phyloP scores from a whole-genome alignment of 2,329 filamentous ascomycete species.

The Pyricularia sp. region DNA sequence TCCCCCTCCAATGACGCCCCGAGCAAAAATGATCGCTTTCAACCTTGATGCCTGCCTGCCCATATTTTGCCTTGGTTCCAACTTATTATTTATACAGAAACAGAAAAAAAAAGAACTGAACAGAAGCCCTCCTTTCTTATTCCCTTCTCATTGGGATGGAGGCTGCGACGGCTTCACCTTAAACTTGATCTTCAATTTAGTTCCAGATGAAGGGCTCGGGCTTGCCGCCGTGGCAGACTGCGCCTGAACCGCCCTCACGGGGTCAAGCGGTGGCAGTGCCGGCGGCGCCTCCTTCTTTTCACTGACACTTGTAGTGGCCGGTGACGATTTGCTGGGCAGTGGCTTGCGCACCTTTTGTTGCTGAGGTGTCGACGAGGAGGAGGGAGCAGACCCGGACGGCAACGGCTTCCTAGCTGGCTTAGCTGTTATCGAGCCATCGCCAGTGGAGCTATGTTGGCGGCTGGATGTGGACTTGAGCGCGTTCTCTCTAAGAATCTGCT shows the following conservation, averaged over 20 bases:
- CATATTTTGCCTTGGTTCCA: neutral
- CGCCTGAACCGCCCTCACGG: neutral
- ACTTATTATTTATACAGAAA: neutral
- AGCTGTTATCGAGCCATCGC: slow-evolving; percentile 2
- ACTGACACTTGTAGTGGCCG: neutral
- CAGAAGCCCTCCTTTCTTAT: no score
- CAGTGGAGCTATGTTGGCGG: neutral
- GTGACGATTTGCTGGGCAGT: slow-evolving; percentile 1
- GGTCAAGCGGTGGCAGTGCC: neutral
- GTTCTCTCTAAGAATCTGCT: slow-evolving; percentile 7
- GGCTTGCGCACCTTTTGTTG: slow-evolving; percentile 8
- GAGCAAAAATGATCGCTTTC: neutral
- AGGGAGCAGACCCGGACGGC: neutral
- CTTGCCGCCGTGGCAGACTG: neutral
- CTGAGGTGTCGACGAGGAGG: slow-evolving; percentile 2
- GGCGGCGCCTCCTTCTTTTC: neutral
- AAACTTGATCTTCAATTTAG: neutral
- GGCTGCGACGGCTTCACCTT: neutral
- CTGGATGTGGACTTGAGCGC: neutral
- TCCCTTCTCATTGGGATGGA: neutral
- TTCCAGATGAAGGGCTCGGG: neutral
- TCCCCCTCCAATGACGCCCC: neutral
- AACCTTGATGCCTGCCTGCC: neutral
- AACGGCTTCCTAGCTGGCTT: slow-evolving; percentile 6
- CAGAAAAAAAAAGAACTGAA: no score